A percentile compares a stretch with the other conserved stretches of the same genome.
Evolutionary conservation across 768 basidiomycete species (phyloP).

Genomic region (Tulasnella sp.): DNA sequence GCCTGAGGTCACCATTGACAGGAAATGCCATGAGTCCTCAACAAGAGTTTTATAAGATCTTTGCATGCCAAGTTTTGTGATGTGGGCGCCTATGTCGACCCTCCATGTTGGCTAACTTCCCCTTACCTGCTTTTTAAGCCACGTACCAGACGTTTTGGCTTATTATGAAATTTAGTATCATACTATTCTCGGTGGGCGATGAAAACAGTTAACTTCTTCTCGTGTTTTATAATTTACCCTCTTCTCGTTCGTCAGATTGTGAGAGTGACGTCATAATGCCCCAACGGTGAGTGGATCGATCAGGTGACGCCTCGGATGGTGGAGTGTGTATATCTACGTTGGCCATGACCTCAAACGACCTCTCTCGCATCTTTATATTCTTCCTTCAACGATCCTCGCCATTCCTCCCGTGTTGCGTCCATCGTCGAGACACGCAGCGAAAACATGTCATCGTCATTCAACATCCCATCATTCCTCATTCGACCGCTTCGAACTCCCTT

Average conservation of each 20-base stretch:
- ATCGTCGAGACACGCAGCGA: constrained; percentile 32
- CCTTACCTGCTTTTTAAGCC: too few species aligned
- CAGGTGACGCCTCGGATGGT: neutral
- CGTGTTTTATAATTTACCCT: neutral
- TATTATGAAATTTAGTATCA: too few species aligned
- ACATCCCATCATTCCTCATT: constrained; percentile 52
- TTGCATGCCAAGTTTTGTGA: too few species aligned
- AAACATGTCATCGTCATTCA: constrained; percentile 37
- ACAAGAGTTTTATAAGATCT: too few species aligned
- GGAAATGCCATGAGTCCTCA: too few species aligned
- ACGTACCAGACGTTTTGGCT: too few species aligned
- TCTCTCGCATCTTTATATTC: too few species aligned
- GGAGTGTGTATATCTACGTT: neutral
- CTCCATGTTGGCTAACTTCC: too few species aligned
- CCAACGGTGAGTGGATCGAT: neutral
- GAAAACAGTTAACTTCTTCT: too few species aligned
- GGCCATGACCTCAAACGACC: neutral
- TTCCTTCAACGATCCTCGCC: neutral
- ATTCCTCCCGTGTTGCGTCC: neutral
- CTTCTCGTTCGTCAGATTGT: neutral
- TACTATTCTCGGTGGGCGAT: too few species aligned
- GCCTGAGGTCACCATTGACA: too few species aligned
- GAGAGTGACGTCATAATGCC: neutral
- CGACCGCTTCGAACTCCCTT: constrained; percentile 54
- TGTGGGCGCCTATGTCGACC: too few species aligned